Evolutionary conservation across 768 basidiomycete species (phyloP), one percentile per base, ranked within the genome.

Genomic region (Naganishia kalamii): DNA sequence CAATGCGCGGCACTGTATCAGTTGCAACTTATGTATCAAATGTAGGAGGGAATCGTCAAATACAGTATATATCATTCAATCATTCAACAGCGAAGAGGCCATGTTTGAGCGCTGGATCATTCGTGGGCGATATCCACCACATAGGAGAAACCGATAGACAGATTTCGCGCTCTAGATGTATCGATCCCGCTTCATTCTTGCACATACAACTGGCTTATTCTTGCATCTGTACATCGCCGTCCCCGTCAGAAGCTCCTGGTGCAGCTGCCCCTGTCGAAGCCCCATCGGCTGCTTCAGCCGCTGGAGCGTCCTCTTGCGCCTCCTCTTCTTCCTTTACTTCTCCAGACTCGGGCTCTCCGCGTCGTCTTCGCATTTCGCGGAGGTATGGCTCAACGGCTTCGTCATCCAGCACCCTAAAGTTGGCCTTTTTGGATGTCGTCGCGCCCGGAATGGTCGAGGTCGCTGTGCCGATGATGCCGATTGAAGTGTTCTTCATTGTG

Each of bases 401-500:
- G 46, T 88, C 92, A 75, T 98, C 94, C 37, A 94, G 81, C 71
- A 93, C 92, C 60, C 88, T 85, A 84, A 96, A 96, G 52, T 72
- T 75, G 21, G 87, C 86, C 68, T 81, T 81, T 29, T 83, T 80
- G 3, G 82, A 80, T 19, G 81, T 75, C 5, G 63, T 41, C n/a
- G 59, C 48, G 35, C 68, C 51, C 12, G 72, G 27, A 33, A 60
- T 19, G 17, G 64, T 40, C 13, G 59, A 46, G 35, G 69, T 60
- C 11, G 73, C 41, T 11, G 72, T 69, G 30, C 94, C 94, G 65
- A 97, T 83, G 74, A 99, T 89, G 32, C 92, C 93, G 70, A 98
- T 86, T 1, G 90, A 92, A 1, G 96, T 99, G 81, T 99, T 99
- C 76, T 88, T 85, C 70, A 87, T 81, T 19, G 87, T 92, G 63